These are phyloP conservation scores for Fusarium compactum DNA, from an alignment of 2,329 filamentous ascomycete species.

Conservation along the genomic window DNA sequence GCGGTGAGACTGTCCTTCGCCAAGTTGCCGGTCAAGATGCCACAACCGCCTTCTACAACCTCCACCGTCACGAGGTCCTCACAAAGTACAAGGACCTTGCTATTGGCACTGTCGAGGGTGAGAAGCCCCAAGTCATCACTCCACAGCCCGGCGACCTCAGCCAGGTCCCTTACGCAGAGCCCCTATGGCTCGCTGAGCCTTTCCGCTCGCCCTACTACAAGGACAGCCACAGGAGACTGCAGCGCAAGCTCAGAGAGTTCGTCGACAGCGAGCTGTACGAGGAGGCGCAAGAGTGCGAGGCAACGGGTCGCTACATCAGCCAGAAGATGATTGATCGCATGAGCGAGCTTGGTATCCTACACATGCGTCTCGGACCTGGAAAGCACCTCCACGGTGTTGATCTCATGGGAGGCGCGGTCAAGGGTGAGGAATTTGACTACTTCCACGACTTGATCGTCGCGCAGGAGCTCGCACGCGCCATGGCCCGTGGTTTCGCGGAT, in stretches of 20 bases:
- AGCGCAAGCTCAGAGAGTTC: constrained; percentile 78
- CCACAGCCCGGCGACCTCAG: constrained; percentile 78
- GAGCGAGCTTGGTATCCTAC: constrained; percentile 78
- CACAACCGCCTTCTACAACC: constrained; percentile 88
- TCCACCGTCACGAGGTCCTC: constrained; percentile 91
- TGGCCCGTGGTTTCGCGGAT: constrained; percentile 85
- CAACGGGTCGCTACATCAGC: constrained; percentile 76
- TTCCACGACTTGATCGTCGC: constrained; percentile 83
- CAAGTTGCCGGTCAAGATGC: constrained; percentile 87
- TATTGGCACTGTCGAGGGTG: constrained; percentile 80
- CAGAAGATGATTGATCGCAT: constrained; percentile 82
- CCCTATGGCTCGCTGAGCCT: constrained; percentile 81
- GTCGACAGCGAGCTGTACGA: constrained; percentile 77
- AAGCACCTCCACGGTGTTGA: constrained; percentile 81
- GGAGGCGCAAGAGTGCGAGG: constrained; percentile 82
- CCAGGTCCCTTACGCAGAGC: constrained; percentile 85
- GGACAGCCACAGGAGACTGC: constrained; percentile 76
- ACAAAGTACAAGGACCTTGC: constrained; percentile 80
- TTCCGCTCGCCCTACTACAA: constrained; percentile 87
- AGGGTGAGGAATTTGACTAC: constrained; percentile 87
- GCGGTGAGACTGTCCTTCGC: constrained; percentile 81
- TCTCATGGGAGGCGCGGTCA: constrained; percentile 75
- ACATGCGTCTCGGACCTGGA: constrained; percentile 86
- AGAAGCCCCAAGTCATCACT: constrained; percentile 79
- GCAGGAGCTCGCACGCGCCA: constrained; percentile 79